Base-by-base conservation (phyloP, 305 asterid species). In the Rubia balearica region DNA sequence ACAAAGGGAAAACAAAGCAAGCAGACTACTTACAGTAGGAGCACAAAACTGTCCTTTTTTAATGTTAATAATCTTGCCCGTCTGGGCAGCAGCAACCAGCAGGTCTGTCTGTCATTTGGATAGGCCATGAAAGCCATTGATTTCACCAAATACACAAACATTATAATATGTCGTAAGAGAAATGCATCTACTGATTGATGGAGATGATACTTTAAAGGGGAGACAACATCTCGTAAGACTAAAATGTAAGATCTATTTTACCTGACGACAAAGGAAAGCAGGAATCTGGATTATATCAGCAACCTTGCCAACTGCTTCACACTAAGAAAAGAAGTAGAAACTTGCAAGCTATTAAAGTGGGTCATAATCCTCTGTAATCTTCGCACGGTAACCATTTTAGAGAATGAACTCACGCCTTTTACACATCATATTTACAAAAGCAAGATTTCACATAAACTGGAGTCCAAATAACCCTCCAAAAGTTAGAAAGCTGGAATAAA, bases 41-140 rank as follows among this genome's bases (percentile, higher is more conserved):
- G 98, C 99, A 77, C 97, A 94, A 76, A 94, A 94, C 79, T 89
- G 97, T 83, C 97, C 98, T 82, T 94, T 94, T 86, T 94, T 94
- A 65, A 89, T 88, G 76, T 91, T 94, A 75, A 94, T 89, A 79
- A 94, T 89, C 72, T 70, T 88, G 63, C 97, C 96, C 63, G 99
- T 94, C 82, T 89, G 89, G 59, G 97, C 98, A 71, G 99, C 96
- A 76, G 98, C 96, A 81, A 91, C 90, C 68, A 94, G 95, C 73
- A 94, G 95, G 84, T 94, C 96, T 17, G 97, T 91, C 99, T 91
- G 91, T 76, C 81, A 78, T 74, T 76, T 55, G 68, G 82, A 81
- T 33, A 68, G 56, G 69, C 22, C 24, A 75, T 13, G 60, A 73
- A 79, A 51, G 42, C 21, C 21, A 69, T 68, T 30, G 5, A 51